These are phyloP conservation scores for Baorangia bicolor DNA, from an alignment of 768 basidiomycete genomes.

Conservation along the genomic window DNA sequence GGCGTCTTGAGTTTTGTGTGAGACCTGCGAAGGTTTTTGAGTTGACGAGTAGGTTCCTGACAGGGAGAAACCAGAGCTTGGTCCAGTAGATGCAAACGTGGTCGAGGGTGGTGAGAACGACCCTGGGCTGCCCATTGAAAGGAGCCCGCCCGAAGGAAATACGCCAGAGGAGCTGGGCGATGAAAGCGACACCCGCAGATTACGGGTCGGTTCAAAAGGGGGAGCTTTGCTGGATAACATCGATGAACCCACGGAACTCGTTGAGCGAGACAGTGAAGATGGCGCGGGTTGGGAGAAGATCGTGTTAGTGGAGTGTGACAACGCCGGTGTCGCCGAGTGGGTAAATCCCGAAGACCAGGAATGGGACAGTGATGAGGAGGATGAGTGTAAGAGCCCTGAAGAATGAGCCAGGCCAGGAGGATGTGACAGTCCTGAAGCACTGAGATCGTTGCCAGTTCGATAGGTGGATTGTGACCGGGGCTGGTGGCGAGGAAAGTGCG, in stretches of 20 bases:
- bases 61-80: conserved; percentile 9
- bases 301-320: conserved; percentile 17
- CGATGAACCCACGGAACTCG: conserved; percentile 33
- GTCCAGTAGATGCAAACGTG: conserved; percentile 7
- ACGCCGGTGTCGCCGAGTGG: conserved; percentile 3
- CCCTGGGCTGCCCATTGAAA: conserved; percentile 15
- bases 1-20: conserved; percentile 7
- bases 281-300: conserved; percentile 21
- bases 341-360: conserved; percentile 17
- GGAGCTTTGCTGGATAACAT: conserved; percentile 53
- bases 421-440: conserved; percentile 11
- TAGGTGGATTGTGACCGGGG: conserved; percentile 26
- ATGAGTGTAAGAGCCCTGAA: conserved; percentile 7
- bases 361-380: conserved; percentile 19
- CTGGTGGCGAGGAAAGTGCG: conserved; percentile 28
- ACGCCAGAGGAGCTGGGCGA: conserved; percentile 16
- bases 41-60: conserved; percentile 16
- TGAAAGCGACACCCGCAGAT: conserved; percentile 24
- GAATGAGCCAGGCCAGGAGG: conserved; percentile 18
- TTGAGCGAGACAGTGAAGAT: conserved; percentile 29
- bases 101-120: conserved; percentile 20
- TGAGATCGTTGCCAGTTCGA: conserved; percentile 18
- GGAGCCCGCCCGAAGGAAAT: conserved; percentile 10
- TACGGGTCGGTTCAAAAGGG: conserved; percentile 51
- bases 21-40: conserved; percentile 8